Base-by-base conservation (phyloP, 768 basidiomycete genomes). In the Agrocybe praecox region DNA sequence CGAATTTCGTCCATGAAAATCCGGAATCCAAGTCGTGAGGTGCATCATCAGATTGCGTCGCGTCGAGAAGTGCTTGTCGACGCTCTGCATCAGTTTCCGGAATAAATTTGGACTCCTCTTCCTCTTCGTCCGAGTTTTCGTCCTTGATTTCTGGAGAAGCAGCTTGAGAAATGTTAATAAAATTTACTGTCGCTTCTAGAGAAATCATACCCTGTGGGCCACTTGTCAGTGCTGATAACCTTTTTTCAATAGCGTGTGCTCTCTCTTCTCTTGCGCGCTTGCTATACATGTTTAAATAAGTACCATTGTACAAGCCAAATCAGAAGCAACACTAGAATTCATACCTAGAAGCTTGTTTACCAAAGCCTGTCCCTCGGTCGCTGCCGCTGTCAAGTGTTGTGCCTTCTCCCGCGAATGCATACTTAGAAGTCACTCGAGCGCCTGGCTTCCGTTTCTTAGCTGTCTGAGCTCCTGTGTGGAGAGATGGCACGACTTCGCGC, bases 181-280 rank as follows among this genome's bases (percentile, higher is more conserved):
- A 53, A 42, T 40, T 22, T 24, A 40, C 24, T n/a, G 26, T 29
- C 9, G 9, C 9, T 29, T 29, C 4, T 29, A 9, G 26, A 29
- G n/a, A 29, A 29, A 5, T 9, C 26, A 29, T 29, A 29, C 26
- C 26, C 9, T 29, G 26, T 29, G 26, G 26, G 26, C 26, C 34
- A 36, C 53, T 21, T 36, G 34, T 77, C 46, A 86, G 64, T 9
- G 77, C 75, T 48, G 70, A 71, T 12, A 90, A 50, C 32, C 92
- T 80, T 19, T 74, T 76, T 70, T 94, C 89, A 7, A 82, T 83
- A n/a, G 91, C 92, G 33, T 85, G 61, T 1, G 90, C 91, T 54
- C 91, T 80, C 66, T 91, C 89, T 61, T 91, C 90, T 56, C 91
- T 75, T 14, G 90, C 92, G 29, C 88, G 80, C 67, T 91, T 91